Evolutionary conservation across 2,329 filamentous ascomycete species (phyloP).

Genomic region (Xylaria sp.): DNA sequence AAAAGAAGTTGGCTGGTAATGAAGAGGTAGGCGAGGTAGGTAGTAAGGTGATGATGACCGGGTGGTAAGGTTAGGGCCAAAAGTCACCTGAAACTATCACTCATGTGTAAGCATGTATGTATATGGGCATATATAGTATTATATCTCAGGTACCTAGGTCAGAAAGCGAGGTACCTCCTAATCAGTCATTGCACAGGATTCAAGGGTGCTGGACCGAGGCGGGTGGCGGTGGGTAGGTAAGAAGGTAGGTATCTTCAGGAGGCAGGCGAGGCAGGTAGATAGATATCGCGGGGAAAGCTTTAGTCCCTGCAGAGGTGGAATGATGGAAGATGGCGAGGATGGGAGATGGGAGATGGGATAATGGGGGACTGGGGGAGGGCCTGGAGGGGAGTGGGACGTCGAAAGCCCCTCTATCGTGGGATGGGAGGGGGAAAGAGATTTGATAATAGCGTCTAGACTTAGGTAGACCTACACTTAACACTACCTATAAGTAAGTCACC

Average conservation of each 20-base stretch:
- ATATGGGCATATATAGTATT: no score
- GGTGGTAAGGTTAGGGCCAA: no score
- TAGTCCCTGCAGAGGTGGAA: slow-evolving; percentile 14
- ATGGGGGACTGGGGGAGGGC: background rate
- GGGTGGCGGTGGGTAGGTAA: background rate
- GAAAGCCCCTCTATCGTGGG: background rate
- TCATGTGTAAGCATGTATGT: background rate
- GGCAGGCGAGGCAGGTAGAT: background rate
- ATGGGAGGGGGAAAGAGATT: background rate
- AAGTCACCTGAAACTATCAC: no score
- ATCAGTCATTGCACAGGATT: no score
- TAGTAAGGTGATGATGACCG: background rate
- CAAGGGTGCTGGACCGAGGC: no score
- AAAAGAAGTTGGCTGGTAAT: background rate
- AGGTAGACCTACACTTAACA: background rate
- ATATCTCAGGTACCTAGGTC: no score
- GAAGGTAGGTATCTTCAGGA: background rate
- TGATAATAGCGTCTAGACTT: background rate
- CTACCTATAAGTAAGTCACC: no score
- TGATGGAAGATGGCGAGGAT: slow-evolving; percentile 1
- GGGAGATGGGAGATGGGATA: no score
- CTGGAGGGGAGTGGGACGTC: no score
- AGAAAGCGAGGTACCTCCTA: background rate
- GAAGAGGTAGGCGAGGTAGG: background rate
- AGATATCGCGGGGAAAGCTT: slow-evolving; percentile 25